A percentile compares a stretch with the other conserved stretches of the same genome.
phyloP scores from a whole-genome alignment of 139 green algal genomes.

The Chlamydomonas incerta region DNA sequence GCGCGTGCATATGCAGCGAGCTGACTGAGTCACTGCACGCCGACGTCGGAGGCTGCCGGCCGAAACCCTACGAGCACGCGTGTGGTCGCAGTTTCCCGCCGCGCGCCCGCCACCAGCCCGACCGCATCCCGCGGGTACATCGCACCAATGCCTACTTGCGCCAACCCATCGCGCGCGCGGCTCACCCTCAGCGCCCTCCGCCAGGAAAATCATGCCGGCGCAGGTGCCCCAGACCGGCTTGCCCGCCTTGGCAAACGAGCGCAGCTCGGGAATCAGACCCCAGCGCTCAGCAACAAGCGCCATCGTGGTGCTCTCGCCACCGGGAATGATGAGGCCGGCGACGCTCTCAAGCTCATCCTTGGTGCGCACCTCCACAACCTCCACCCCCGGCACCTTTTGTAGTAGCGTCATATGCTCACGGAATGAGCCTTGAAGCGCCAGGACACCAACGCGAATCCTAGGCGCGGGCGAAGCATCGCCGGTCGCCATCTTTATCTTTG shows the following conservation, averaged over 20 bases:
- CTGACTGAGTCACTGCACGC: no score
- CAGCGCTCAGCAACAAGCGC: constrained; percentile 89
- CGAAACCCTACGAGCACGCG: no score
- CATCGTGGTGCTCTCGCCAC: constrained; percentile 96
- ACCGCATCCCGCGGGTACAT: neutral
- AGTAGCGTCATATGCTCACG: constrained; percentile 89
- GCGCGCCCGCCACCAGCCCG: no score
- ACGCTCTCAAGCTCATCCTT: constrained; percentile 81
- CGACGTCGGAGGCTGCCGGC: no score
- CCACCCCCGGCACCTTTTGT: constrained; percentile 66
- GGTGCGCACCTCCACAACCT: constrained; percentile 88
- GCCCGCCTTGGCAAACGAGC: constrained; percentile 69
- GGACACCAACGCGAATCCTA: constrained; percentile 71
- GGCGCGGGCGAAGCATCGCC: neutral
- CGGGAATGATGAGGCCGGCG: constrained; percentile 92
- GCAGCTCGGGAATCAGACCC: constrained; percentile 87
- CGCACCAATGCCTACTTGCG: neutral
- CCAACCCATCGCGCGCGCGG: neutral
- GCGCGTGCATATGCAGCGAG: no score
- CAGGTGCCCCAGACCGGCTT: constrained; percentile 98
- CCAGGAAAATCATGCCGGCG: constrained; percentile 98
- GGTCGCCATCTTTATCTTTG: neutral
- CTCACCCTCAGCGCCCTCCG: constrained; percentile 78
- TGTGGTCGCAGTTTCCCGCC: no score
- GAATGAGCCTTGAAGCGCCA: constrained; percentile 94